phyloP scores from a whole-genome alignment of 2,329 filamentous ascomycete species.

The Sphaceloma murrayae region DNA sequence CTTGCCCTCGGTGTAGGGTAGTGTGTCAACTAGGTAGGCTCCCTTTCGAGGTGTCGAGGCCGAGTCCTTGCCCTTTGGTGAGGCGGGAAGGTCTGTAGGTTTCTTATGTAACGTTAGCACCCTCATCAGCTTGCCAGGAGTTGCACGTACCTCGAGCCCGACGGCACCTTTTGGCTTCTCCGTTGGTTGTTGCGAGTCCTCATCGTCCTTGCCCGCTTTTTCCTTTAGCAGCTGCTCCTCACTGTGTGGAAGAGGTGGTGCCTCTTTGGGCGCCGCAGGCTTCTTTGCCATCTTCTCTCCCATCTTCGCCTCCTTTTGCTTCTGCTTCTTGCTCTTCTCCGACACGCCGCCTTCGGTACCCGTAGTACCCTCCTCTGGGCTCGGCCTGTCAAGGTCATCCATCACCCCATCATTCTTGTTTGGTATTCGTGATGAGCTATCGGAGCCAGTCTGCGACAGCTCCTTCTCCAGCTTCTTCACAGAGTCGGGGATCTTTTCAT shows the following conservation, averaged over 20 bases:
- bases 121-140: conserved; percentile 35
- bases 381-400: conserved; percentile 70
- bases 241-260: conserved; percentile 68
- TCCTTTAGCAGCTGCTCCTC: conserved; percentile 59
- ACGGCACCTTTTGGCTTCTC: conserved; percentile 31
- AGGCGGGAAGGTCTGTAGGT: conserved; percentile 14
- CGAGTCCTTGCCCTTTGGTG: conserved; percentile 1
- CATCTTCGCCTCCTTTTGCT: conserved; percentile 53
- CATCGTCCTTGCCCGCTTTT: conserved; percentile 27
- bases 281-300: conserved; percentile 66
- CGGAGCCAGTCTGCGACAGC: conserved; percentile 35
- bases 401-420: conserved; percentile 70
- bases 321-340: conserved; percentile 70
- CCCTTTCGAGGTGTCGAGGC: conserved; percentile 4
- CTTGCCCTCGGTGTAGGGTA: conserved; percentile 32
- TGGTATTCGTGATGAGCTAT: conserved; percentile 34
- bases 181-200: conserved; percentile 6
- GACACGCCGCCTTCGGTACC: conserved; percentile 85
- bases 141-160: conserved; percentile 46
- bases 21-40: conserved; percentile 24
- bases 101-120: conserved; percentile 22
- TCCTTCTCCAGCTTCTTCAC: conserved; percentile 34
- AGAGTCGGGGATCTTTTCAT: conserved; percentile 28
- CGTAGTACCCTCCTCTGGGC: conserved; percentile 74
- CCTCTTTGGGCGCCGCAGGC: conserved; percentile 76